Base-by-base conservation (phyloP, 768 basidiomycete genomes). In the Lentinus brumalis region DNA sequence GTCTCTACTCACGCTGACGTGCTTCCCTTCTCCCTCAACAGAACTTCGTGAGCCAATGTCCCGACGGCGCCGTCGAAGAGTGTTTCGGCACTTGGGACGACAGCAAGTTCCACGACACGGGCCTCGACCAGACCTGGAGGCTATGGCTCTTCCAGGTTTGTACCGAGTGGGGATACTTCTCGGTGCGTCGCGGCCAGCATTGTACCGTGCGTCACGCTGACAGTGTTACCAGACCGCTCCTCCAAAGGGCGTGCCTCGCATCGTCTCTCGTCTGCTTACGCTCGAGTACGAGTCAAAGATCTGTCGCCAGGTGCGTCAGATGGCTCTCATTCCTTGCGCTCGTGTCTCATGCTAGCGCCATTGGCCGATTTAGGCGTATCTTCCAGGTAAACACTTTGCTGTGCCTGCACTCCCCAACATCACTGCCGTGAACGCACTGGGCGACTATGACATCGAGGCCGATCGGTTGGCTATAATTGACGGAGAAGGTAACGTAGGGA, bases 121-220 rank as follows among this genome's bases (percentile, higher is more conserved):
- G 81, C 11, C 72, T 94, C 8, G 79, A 85, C 58, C 83, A 92
- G 67, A 82, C 81, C 5, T 98, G 96, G 96, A 82, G 93, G 44
- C 75, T 88, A 12, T 98, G 96, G 96, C 66, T 79, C 5, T 96
- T 94, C 81, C 95, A 93, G 75, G 91, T 94, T 54, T 95, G 94
- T 78, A 94, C 92, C 0, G 85, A 96, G 68, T 98, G 96, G 96
- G 96, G 95, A 2, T 99, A 93, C 74, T 95, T 96, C 72, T 86
- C 81, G 32, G 92, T 91, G 66, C 38, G 84, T 59, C 21, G 16
- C 39, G 44, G 9, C 21, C n/a, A 4, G 29, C 29, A 2, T 29
- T 29, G 38, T 32, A 31, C 16, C 18, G 10, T 3, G 9, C 47
- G 26, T 31, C 32, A 21, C 10, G 38, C n/a, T 8, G 21, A 10